Evolutionary conservation across 176 grass and related monocot species (phyloP).

Genomic region (Phoenix dactylifera): DNA sequence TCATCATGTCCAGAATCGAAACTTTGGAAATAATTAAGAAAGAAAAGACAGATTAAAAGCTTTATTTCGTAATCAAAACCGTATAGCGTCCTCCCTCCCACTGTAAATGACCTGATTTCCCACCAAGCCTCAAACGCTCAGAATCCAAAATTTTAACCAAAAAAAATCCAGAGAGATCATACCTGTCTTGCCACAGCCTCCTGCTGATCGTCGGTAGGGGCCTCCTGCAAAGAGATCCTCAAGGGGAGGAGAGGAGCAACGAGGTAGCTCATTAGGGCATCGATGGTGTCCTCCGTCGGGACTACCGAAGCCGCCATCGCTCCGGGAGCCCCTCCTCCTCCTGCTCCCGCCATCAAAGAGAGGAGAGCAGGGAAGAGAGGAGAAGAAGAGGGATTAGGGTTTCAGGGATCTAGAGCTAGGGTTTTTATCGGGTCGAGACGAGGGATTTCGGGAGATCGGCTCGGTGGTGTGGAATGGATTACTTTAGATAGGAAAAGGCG

Average conservation of each 20-base stretch:
- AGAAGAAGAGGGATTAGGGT: background rate
- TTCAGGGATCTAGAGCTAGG: too few species aligned
- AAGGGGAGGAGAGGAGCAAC: slow-evolving; percentile 32
- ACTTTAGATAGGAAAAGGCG: too few species aligned
- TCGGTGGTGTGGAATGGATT: too few species aligned
- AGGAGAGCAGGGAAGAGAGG: background rate
- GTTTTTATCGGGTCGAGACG: too few species aligned
- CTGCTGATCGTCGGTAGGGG: slow-evolving; percentile 16
- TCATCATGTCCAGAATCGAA: too few species aligned
- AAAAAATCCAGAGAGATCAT: too few species aligned
- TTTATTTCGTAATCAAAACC: too few species aligned
- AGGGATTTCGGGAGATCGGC: too few species aligned
- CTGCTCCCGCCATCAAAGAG: background rate
- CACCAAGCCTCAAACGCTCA: background rate
- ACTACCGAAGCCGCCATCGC: background rate
- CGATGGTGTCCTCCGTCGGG: slow-evolving; percentile 51
- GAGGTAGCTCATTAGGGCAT: slow-evolving; percentile 46
- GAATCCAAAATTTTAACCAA: background rate
- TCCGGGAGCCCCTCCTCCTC: background rate
- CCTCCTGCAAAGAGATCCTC: background rate
- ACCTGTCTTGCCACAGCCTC: slow-evolving; percentile 46
- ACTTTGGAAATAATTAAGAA: too few species aligned
- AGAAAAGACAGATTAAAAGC: too few species aligned
- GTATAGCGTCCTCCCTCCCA: too few species aligned
- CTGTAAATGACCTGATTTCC: too few species aligned